Base-by-base conservation (phyloP, 2,329 filamentous ascomycete genomes). In the Fusarium euwallaceae region DNA sequence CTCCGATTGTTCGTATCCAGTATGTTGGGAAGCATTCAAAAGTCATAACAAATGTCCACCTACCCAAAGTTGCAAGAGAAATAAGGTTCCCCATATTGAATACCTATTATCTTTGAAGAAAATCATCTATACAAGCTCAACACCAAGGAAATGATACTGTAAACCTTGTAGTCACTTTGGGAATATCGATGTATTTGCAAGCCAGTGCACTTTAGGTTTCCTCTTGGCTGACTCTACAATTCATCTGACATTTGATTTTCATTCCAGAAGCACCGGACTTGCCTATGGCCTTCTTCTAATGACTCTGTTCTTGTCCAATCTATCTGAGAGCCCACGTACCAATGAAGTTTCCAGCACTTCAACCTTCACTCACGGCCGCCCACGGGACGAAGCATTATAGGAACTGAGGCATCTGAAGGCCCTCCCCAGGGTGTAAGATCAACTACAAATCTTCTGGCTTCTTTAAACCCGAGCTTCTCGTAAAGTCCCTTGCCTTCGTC, bases 391-490 rank as follows among this genome's bases (percentile, higher is more conserved):
- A 80, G 22, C 80, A 82, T 82, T 39, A 80, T 24, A 14, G 72
- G 67, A 7, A 72, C 58, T 8, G 64, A 61, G 8, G 69, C 36
- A 8, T 76, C 72, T 5, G 67, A 61, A 4, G 79, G 78, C 2
- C 78, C 80, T 34, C 75, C 76, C 81, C 79, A 82, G 59, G 72
- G 75, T 10, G 77, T 76, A 20, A 83, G 70, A 66, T 83, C 80
- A 9, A 70, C 70, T 1, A 60, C 67, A 24, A 79, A 34, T 20
- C 64, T 71, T 17, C 80, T 80, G 7, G 82, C 72, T 62, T 80
- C 78, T n/a, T 76, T 66, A 71, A 83, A 85, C 0, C 83, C 83
- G 39, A 78, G 78, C 72, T 79, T 82, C 64, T 80, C 78, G 62
- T 85, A 85, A 22, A 85, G 70, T 1, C 66, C 62, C 8, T 73